These are phyloP conservation scores for Endoconidiophora laricicola DNA, from an alignment of 2,329 filamentous ascomycete genomes.

Conservation along the genomic window DNA sequence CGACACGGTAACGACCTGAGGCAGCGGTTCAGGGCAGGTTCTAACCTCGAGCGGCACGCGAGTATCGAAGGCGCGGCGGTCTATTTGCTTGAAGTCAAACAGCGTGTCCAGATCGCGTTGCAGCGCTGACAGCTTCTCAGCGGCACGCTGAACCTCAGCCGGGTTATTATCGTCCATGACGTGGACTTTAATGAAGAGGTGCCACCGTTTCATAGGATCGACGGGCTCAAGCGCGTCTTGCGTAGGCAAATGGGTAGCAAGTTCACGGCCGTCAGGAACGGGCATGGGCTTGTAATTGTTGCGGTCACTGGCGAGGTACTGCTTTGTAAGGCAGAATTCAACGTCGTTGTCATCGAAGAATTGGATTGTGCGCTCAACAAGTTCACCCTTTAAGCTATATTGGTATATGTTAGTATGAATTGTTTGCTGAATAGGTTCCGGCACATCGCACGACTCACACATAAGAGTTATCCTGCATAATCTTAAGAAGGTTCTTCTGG, in stretches of 20 bases:
- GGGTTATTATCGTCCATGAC: constrained; percentile 41
- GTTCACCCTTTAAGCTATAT: constrained; percentile 33
- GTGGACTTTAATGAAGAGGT: constrained; percentile 35
- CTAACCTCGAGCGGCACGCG: constrained; percentile 25
- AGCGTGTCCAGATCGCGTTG: constrained; percentile 32
- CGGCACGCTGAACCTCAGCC: constrained; percentile 37
- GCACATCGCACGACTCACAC: constrained; percentile 23
- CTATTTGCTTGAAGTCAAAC: constrained; percentile 34
- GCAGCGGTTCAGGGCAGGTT: constrained; percentile 21
- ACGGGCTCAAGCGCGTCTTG: constrained; percentile 31
- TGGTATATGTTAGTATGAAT: constrained; percentile 5
- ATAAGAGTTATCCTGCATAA: constrained; percentile 36
- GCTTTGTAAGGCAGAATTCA: constrained; percentile 35
- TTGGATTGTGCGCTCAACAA: constrained; percentile 34
- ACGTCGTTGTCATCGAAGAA: constrained; percentile 33
- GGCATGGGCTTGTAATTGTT: constrained; percentile 19
- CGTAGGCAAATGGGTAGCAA: constrained; percentile 24
- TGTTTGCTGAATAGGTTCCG: too few relatives aligned
- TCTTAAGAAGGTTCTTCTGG: constrained; percentile 29
- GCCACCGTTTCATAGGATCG: constrained; percentile 35
- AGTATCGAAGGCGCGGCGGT: constrained; percentile 37
- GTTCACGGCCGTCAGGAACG: constrained; percentile 14
- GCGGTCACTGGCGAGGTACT: constrained; percentile 26
- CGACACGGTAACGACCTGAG: constrained; percentile 15
- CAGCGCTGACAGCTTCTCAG: constrained; percentile 32